A percentile compares a stretch with the other conserved stretches of the same genome.
Evolutionary conservation across 805 yeast genomes (phyloP).

Genomic region (Hanseniaspora nectarophila): DNA sequence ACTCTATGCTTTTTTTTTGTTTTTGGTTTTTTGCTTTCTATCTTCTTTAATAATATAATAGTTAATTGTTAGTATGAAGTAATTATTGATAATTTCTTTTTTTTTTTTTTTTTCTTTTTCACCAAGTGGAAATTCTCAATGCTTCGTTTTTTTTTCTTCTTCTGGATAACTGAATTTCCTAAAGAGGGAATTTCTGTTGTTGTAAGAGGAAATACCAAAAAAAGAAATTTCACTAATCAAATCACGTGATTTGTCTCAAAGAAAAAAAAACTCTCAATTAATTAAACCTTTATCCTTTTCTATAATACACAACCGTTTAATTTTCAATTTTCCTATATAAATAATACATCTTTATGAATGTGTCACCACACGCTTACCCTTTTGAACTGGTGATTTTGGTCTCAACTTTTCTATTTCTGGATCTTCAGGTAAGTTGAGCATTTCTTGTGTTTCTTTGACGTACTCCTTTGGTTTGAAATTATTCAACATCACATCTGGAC

Average conservation of each 20-base stretch:
- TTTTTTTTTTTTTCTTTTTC: slow-evolving; percentile 9
- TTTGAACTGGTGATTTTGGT: slow-evolving; percentile 63
- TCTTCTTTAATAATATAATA: too few relatives aligned
- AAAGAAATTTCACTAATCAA: background rate
- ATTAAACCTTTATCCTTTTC: background rate
- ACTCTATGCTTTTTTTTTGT: background rate
- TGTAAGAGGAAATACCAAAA: background rate
- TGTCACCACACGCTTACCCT: slow-evolving; percentile 13
- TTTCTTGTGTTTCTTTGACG: slow-evolving; percentile 32
- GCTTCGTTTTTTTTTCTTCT: background rate
- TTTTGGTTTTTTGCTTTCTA: background rate
- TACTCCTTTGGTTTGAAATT: slow-evolving; percentile 47
- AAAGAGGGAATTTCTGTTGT: background rate
- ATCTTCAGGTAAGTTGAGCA: slow-evolving; percentile 49
- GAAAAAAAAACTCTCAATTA: background rate
- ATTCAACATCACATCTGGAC: slow-evolving; percentile 69
- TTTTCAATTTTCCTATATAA: background rate
- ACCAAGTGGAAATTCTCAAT: background rate
- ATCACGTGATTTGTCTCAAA: background rate
- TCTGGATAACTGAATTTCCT: background rate
- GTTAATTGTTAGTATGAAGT: too few relatives aligned
- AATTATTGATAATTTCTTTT: slow-evolving; percentile 12
- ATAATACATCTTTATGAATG: background rate
- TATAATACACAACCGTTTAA: too few relatives aligned
- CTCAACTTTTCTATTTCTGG: slow-evolving; percentile 67